Conservation (phyloP, 164 flowering plant genomes). For the Buxus sempervirens region DNA sequence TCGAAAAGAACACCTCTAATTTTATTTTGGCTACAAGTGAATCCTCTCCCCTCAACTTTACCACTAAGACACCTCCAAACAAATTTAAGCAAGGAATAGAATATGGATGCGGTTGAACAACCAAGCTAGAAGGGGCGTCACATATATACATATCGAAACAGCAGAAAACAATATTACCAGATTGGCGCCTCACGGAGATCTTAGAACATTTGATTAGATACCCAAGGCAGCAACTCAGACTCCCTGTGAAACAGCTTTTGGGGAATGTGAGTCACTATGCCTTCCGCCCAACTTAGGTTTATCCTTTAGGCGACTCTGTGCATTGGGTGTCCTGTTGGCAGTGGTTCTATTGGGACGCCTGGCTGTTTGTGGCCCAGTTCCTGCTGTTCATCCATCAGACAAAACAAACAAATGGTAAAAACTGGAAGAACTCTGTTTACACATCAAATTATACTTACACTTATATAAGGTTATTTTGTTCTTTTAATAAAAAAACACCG, state of each 20-base stretch:
- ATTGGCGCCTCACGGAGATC: not conserved
- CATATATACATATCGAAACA: constrained; percentile 23
- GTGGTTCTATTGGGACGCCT: constrained; percentile 25
- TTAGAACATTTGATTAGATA: constrained; percentile 4
- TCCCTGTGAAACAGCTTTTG: constrained; percentile 21
- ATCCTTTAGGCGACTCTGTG: constrained; percentile 36
- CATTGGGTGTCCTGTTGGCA: constrained; percentile 26
- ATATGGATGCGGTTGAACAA: not conserved
- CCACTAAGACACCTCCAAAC: not conserved
- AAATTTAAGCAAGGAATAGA: not conserved
- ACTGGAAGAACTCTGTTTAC: no score
- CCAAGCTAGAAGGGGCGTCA: constrained; percentile 4
- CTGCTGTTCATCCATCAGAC: constrained; percentile 10
- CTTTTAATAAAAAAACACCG: no score
- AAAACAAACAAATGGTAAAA: not conserved
- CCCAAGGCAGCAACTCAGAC: constrained; percentile 16
- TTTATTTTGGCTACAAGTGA: constrained; percentile 10
- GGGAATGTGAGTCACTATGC: constrained; percentile 23
- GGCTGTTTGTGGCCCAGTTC: constrained; percentile 30
- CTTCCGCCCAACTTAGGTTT: constrained; percentile 26
- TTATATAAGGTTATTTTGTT: no score
- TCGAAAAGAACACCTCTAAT: constrained; percentile 3
- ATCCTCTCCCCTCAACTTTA: constrained; percentile 3
- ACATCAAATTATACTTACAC: no score
- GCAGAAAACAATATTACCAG: not conserved